A percentile compares a stretch with the other conserved stretches of the same genome.
Conservation (phyloP, 352 stramenopile genomes). For the Saprolegnia diclina region DNA sequence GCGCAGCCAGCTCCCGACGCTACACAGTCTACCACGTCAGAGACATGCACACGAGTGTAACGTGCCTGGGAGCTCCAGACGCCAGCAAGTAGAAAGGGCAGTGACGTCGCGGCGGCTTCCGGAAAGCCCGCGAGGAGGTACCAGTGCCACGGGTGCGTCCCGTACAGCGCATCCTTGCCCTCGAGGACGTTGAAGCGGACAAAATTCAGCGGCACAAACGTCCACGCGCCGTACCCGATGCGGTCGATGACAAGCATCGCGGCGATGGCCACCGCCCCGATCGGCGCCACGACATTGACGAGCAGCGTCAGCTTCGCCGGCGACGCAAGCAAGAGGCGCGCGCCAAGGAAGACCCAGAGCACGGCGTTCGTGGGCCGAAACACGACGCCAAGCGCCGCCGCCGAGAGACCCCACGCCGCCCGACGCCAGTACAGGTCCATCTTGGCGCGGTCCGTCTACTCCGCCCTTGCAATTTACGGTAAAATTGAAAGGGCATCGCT, state of each 20-base stretch:
- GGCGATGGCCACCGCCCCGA: conserved; percentile 43
- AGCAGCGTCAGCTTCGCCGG: neutral
- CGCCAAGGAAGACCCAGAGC: conserved; percentile 30
- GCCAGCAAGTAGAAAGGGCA: conserved; percentile 44
- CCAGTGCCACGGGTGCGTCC: conserved; percentile 73
- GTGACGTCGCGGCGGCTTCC: conserved; percentile 52
- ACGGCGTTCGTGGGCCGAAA: conserved; percentile 77
- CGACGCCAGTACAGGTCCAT: neutral
- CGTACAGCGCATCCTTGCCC: conserved; percentile 78
- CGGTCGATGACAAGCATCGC: conserved; percentile 72
- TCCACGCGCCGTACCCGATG: conserved; percentile 72
- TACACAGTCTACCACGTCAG: neutral
- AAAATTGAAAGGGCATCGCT: conserved; percentile 13
- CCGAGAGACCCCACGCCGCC: conserved; percentile 32
- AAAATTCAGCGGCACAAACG: conserved; percentile 82
- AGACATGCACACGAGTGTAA: neutral
- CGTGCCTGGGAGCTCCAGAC: conserved; percentile 54
- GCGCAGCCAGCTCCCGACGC: conserved; percentile 47
- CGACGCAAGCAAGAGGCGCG: neutral
- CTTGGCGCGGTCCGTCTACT: conserved; percentile 9
- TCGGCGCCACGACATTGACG: conserved; percentile 41
- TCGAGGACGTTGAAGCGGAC: conserved; percentile 83
- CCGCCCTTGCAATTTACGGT: neutral
- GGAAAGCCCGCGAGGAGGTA: conserved; percentile 80
- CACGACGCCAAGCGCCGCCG: conserved; percentile 65